phyloP scores from a whole-genome alignment of 1,284 basidiomycete genomes.

The Violaceomyces palustris region DNA sequence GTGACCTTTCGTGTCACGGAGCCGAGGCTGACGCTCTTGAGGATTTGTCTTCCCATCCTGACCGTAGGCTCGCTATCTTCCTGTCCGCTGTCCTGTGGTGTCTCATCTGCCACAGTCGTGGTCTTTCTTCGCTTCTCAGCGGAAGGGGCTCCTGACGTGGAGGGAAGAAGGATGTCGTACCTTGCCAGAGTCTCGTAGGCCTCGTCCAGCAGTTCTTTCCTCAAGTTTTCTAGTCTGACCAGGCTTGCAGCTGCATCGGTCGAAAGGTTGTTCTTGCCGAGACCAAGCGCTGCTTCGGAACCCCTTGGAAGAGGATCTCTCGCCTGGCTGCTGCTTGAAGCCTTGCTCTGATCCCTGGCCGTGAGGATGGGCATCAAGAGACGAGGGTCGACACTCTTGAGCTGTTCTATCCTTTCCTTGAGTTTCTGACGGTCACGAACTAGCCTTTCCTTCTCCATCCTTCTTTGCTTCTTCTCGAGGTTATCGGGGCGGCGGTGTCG shows the following conservation, averaged over 20 bases:
- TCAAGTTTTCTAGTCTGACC: conserved; percentile 24
- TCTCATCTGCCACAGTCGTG: no score
- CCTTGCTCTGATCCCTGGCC: conserved; percentile 25
- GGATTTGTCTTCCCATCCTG: no score
- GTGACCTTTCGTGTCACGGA: no score
- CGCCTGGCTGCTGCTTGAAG: conserved; percentile 1
- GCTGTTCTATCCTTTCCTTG: conserved; percentile 76
- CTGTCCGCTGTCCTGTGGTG: no score
- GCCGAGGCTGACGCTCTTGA: no score
- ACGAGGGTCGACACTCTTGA: conserved; percentile 65
- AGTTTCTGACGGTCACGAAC: conserved; percentile 86
- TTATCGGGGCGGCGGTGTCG: conserved; percentile 79
- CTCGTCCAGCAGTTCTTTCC: conserved; percentile 33
- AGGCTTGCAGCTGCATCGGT: conserved; percentile 4
- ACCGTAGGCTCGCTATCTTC: no score
- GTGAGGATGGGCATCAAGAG: conserved; percentile 31
- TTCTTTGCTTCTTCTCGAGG: conserved; percentile 75
- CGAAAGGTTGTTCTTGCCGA: not conserved
- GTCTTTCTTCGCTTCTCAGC: no score
- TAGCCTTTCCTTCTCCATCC: conserved; percentile 83
- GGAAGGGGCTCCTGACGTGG: no score
- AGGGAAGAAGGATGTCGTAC: conserved; percentile 29
- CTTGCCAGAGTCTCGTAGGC: conserved; percentile 27
- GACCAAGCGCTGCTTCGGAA: conserved; percentile 2
- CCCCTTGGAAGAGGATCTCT: no score